Percentiles rank a stretch among this genome's conserved stretches.
These are phyloP conservation scores for Dendrocalamus sinicus DNA, from an alignment of 176 grass and related monocot genomes.

Conservation along the genomic window DNA sequence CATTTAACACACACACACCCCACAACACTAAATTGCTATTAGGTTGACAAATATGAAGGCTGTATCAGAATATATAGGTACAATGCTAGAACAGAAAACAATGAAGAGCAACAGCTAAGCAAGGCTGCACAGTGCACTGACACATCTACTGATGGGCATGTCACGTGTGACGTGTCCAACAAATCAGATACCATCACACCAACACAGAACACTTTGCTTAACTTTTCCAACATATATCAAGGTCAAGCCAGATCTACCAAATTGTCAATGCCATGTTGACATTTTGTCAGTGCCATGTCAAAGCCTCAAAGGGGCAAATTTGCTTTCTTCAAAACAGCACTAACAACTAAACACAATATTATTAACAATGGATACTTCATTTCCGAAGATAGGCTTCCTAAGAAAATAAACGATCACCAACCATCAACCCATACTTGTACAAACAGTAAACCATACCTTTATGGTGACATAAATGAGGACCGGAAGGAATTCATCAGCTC, in stretches of 20 bases:
- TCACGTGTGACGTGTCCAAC: background rate
- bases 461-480: conserved; percentile 96
- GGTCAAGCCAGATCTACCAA: background rate
- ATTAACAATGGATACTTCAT: conserved; percentile 11
- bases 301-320: background rate
- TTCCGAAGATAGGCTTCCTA: background rate
- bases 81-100: background rate
- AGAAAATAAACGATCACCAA: conserved; percentile 11
- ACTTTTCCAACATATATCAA: conserved; percentile 23
- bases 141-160: background rate
- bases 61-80: conserved; percentile 10
- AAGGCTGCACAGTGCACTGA: background rate
- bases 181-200: conserved; percentile 8
- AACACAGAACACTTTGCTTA: background rate
- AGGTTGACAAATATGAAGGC: background rate
- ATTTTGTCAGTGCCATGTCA: background rate
- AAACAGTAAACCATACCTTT: conserved; percentile 62
- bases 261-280: background rate
- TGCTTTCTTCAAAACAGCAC: background rate
- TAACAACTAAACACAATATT: background rate
- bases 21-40: conserved; percentile 1
- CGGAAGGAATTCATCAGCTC: conserved; percentile 96
- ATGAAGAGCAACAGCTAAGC: background rate
- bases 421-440: conserved; percentile 18
- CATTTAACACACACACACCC: background rate